Evolutionary conservation across 2,329 filamentous ascomycete genomes (phyloP).

Genomic region (Corniculantispora saksenae): DNA sequence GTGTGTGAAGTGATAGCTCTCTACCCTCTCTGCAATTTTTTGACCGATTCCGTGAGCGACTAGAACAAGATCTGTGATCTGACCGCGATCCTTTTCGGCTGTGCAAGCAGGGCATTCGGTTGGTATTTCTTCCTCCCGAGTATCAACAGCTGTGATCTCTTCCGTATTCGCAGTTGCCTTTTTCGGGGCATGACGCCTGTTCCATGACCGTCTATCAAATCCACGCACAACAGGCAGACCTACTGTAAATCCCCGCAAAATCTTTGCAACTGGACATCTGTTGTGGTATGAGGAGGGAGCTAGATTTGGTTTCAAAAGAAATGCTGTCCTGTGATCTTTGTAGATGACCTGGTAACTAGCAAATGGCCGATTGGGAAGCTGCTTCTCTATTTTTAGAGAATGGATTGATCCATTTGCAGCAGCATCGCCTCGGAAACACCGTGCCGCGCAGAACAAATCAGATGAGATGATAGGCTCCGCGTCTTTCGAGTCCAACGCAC

Average conservation of each 20-base stretch:
- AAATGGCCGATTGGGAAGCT: slow-evolving; percentile 58
- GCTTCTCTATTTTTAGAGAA: slow-evolving; percentile 33
- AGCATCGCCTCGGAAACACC: slow-evolving; percentile 61
- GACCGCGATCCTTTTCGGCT: slow-evolving; percentile 62
- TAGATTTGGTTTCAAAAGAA: slow-evolving; percentile 81
- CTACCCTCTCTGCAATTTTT: slow-evolving; percentile 90
- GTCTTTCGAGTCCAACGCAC: slow-evolving; percentile 18
- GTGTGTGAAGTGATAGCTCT: slow-evolving; percentile 97
- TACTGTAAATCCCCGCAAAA: slow-evolving; percentile 78
- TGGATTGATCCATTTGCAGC: slow-evolving; percentile 55
- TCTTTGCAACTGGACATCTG: slow-evolving; percentile 77
- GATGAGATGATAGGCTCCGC: slow-evolving; percentile 45
- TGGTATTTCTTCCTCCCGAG: slow-evolving; percentile 30
- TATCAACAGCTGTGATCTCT: slow-evolving; percentile 28
- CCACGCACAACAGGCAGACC: slow-evolving; percentile 88
- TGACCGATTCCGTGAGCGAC: slow-evolving; percentile 96
- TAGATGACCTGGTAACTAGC: slow-evolving; percentile 83
- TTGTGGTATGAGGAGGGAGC: slow-evolving; percentile 85
- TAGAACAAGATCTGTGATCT: slow-evolving; percentile 83
- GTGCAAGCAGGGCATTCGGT: slow-evolving; percentile 58
- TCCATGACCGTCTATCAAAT: slow-evolving; percentile 78
- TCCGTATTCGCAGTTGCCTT: slow-evolving; percentile 32
- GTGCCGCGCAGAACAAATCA: slow-evolving; percentile 60
- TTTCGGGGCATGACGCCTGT: slow-evolving; percentile 62
- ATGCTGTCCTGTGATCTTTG: slow-evolving; percentile 73